Base-by-base conservation (phyloP, 75 land plant genomes). In the Adiantum capillusveneris region DNA sequence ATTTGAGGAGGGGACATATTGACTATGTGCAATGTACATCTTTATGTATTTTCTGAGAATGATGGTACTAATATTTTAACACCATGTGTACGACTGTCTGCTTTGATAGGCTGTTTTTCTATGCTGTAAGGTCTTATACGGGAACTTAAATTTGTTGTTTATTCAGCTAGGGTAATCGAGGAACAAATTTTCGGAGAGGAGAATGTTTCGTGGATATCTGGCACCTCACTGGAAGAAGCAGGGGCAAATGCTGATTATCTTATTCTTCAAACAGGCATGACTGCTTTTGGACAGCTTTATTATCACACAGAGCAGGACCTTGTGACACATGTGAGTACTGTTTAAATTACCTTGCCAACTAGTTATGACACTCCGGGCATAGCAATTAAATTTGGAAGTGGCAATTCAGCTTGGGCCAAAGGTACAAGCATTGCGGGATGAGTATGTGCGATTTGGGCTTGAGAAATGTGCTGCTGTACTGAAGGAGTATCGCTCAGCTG, bases 101-200 rank as follows among this genome's bases (percentile, higher is more conserved):
- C n/a, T n/a, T n/a, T n/a, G n/a, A n/a, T n/a, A n/a, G n/a, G n/a
- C n/a, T n/a, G n/a, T n/a, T n/a, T n/a, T n/a, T n/a, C n/a, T n/a
- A n/a, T n/a, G n/a, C n/a, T n/a, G n/a, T n/a, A n/a, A n/a, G n/a
- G n/a, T n/a, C n/a, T n/a, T n/a, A n/a, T n/a, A n/a, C n/a, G n/a
- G n/a, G n/a, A n/a, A n/a, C n/a, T n/a, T n/a, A n/a, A n/a, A n/a
- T n/a, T n/a, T n/a, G n/a, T 29, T 51, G 36, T 31, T 21, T 49
- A 27, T 49, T 51, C 74, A 93, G 98, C 98, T 31, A 72, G 96
- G 60, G 65, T 81, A 57, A 93, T 89, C 52, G 98, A 94, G 72
- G 98, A 94, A 67, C 80, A 85, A 66, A 82, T 94, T 41, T 94
- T 94, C 75, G 98, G 98, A n/a, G 59, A 70, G 63, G 98, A 94